A percentile compares a stretch with the other conserved stretches of the same genome.
Evolutionary conservation across 495 filamentous ascomycete genomes (phyloP).

Genomic region (Hyaloscypha finlandica): DNA sequence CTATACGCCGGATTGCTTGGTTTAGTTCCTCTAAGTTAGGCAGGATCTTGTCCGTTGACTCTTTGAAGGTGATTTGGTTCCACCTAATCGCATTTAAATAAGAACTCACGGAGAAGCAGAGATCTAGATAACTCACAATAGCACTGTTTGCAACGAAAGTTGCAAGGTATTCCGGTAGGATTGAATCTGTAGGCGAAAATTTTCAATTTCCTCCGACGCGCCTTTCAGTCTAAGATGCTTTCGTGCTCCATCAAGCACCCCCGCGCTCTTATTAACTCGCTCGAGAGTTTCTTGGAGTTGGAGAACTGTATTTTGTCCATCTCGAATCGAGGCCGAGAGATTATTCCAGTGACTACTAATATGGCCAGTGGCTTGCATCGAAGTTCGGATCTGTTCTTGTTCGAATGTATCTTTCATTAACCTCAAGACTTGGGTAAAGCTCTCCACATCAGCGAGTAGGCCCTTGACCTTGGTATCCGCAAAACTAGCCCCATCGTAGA

Average conservation of each 20-base stretch:
- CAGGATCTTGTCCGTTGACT: slow-evolving; percentile 29
- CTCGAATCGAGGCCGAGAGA: slow-evolving; percentile 20
- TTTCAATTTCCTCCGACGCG: slow-evolving; percentile 15
- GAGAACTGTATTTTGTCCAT: slow-evolving; percentile 16
- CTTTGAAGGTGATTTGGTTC: slow-evolving; percentile 27
- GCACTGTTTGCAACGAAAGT: slow-evolving; percentile 22
- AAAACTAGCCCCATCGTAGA: slow-evolving; percentile 16
- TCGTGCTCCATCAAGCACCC: slow-evolving; percentile 21
- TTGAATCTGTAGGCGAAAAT: slow-evolving; percentile 20
- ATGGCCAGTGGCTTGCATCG: slow-evolving; percentile 21
- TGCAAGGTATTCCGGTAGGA: slow-evolving; percentile 16
- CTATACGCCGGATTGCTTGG: slow-evolving; percentile 19
- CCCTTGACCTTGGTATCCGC: slow-evolving; percentile 21
- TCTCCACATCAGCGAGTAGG: slow-evolving; percentile 21
- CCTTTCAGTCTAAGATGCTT: slow-evolving; percentile 18
- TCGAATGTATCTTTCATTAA: slow-evolving; percentile 28
- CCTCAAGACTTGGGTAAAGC: slow-evolving; percentile 19
- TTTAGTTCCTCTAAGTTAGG: slow-evolving; percentile 24
- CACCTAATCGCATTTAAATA: slow-evolving; percentile 11
- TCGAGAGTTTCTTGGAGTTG: slow-evolving; percentile 17
- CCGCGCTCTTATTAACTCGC: slow-evolving; percentile 20
- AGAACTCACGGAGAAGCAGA: not conserved
- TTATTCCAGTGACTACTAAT: slow-evolving; percentile 22
- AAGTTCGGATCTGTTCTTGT: slow-evolving; percentile 6
- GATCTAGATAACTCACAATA: slow-evolving; percentile 16